A percentile compares a stretch with the other conserved stretches of the same genome.
Evolutionary conservation across 163 green algal species (phyloP).

Genomic region (Volvox carteri): DNA sequence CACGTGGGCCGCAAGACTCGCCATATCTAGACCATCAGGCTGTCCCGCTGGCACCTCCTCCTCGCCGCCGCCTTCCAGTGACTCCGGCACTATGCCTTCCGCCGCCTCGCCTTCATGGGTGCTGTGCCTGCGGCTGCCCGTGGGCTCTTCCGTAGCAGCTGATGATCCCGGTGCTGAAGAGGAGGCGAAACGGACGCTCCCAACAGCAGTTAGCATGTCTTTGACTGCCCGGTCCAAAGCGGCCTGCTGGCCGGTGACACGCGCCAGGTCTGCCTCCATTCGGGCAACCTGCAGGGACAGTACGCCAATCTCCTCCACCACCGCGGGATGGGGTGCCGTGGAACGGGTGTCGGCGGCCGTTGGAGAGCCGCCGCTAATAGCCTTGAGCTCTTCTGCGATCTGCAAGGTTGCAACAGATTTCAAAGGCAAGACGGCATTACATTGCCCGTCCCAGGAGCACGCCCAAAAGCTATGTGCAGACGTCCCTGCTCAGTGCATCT

Average conservation of each 20-base stretch:
- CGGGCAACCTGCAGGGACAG: not conserved
- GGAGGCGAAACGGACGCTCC: not conserved
- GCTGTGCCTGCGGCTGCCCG: not conserved
- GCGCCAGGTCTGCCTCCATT: constrained; percentile 19
- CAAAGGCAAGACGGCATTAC: too few species aligned
- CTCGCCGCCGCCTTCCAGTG: not conserved
- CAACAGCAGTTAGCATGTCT: not conserved
- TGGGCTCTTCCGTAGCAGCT: not conserved
- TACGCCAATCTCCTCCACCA: not conserved
- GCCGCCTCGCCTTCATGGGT: not conserved
- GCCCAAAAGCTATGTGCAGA: too few species aligned
- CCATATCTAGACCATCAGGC: not conserved
- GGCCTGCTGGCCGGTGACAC: not conserved
- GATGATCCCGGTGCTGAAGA: not conserved
- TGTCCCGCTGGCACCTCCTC: not conserved
- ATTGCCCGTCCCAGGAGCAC: too few species aligned
- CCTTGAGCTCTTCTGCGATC: constrained; percentile 34
- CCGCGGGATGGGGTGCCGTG: not conserved
- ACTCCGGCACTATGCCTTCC: not conserved
- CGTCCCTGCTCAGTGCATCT: too few species aligned
- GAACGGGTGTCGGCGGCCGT: not conserved
- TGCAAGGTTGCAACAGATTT: too few species aligned
- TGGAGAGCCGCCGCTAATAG: not conserved
- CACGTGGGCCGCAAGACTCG: not conserved
- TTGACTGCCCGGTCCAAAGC: constrained; percentile 20